phyloP scores from a whole-genome alignment of 2,329 filamentous ascomycete genomes.

The Blastomyces gilchristii region DNA sequence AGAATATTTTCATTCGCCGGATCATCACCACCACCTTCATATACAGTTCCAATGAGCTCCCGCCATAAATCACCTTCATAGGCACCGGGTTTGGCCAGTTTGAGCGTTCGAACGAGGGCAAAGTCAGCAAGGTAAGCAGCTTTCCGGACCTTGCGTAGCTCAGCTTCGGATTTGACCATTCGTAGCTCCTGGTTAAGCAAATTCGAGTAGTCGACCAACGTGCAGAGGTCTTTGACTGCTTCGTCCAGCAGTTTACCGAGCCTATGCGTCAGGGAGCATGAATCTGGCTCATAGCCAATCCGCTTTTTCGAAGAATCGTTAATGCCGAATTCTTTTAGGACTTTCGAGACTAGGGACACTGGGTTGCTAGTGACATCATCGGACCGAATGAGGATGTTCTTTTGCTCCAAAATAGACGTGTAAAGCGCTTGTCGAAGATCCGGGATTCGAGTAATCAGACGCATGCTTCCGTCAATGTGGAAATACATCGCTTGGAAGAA shows the following conservation, averaged over 20 bases:
- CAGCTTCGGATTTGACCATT: conserved; percentile 26
- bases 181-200: conserved; percentile 25
- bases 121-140: conserved; percentile 28
- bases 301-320: conserved; percentile 20
- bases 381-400: conserved; percentile 23
- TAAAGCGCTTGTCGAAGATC: conserved; percentile 28
- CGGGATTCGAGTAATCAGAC: conserved; percentile 23
- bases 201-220: conserved; percentile 23
- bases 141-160: conserved; percentile 24
- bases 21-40: conserved; percentile 29
- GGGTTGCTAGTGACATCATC: conserved; percentile 24
- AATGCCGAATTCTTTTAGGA: conserved; percentile 24
- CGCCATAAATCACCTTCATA: conserved; percentile 30
- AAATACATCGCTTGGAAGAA: conserved; percentile 32
- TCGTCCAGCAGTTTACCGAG: conserved; percentile 26
- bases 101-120: conserved; percentile 26
- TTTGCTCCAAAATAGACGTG: conserved; percentile 25
- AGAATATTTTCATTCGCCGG: conserved; percentile 29
- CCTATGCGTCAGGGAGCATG: conserved; percentile 28
- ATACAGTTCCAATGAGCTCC: conserved; percentile 27
- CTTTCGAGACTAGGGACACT: conserved; percentile 23
- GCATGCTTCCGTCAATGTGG: conserved; percentile 26
- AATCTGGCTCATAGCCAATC: conserved; percentile 30
- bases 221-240: conserved; percentile 26
- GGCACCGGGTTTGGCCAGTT: conserved; percentile 27